phyloP scores from a whole-genome alignment of 1,284 basidiomycete species.

The Butyriboletus regius region DNA sequence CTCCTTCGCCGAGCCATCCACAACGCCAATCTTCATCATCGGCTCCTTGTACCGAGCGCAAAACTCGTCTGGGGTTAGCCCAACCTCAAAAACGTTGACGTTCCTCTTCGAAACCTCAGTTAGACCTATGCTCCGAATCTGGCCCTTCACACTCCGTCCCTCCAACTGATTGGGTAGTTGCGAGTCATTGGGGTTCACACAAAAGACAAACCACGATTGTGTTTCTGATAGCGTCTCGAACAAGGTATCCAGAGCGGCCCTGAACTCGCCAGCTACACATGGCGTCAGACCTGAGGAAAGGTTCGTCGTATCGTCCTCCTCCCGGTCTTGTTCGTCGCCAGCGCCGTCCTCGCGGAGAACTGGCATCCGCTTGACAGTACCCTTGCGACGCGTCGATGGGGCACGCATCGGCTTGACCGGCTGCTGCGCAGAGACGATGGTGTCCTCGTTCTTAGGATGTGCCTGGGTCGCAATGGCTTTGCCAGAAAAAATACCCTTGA shows the following conservation, averaged over 20 bases:
- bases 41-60: constrained; percentile 72
- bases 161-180: constrained; percentile 92
- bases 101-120: constrained; percentile 70
- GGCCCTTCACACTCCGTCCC: constrained; percentile 83
- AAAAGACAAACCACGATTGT: constrained; percentile 88
- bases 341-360: constrained; percentile 50
- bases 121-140: constrained; percentile 77
- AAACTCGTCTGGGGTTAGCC: constrained; percentile 84
- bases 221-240: constrained; percentile 86
- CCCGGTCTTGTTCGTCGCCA: constrained; percentile 47
- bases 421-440: constrained; percentile 89
- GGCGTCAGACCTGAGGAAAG: constrained; percentile 39
- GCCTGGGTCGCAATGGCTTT: constrained; percentile 84
- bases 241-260: constrained; percentile 72
- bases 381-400: constrained; percentile 79
- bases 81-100: constrained; percentile 69
- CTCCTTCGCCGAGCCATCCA: constrained; percentile 48
- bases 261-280: constrained; percentile 85
- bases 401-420: constrained; percentile 87
- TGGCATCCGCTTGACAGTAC: constrained; percentile 57
- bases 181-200: constrained; percentile 89
- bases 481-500: constrained; percentile 81
- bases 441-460: constrained; percentile 87
- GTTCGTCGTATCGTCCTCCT: constrained; percentile 42
- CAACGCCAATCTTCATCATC: constrained; percentile 41